Evolutionary conservation across 2,329 filamentous ascomycete species (phyloP).

Genomic region (Blastomyces emzantsi): DNA sequence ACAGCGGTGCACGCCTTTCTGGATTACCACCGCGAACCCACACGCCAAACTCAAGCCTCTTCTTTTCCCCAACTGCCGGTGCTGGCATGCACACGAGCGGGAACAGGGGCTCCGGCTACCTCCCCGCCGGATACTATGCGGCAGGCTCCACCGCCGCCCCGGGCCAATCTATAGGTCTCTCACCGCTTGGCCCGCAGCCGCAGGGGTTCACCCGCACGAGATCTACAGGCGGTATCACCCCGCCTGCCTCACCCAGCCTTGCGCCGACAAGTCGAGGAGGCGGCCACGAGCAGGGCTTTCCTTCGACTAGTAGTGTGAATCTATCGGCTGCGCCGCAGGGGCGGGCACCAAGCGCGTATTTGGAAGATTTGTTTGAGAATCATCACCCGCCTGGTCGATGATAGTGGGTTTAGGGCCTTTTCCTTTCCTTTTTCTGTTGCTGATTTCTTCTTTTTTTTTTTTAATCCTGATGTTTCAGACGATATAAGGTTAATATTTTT

Average conservation of each 20-base stretch:
- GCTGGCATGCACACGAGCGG: slow-evolving; percentile 45
- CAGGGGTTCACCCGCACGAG: slow-evolving; percentile 42
- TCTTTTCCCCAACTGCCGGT: slow-evolving; percentile 89
- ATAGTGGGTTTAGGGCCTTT: background rate
- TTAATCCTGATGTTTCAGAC: background rate
- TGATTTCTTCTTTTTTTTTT: background rate
- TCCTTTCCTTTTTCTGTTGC: background rate
- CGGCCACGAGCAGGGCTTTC: slow-evolving; percentile 21
- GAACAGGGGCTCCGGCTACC: slow-evolving; percentile 65
- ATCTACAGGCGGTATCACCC: slow-evolving; percentile 46
- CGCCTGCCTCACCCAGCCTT: slow-evolving; percentile 57
- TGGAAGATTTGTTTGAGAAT: slow-evolving; percentile 82
- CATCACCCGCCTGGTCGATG: slow-evolving; percentile 34
- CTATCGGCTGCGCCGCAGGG: slow-evolving; percentile 56
- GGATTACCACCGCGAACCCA: slow-evolving; percentile 31
- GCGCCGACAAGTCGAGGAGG: slow-evolving; percentile 35
- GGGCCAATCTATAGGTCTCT: slow-evolving; percentile 46
- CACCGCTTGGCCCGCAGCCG: slow-evolving; percentile 53
- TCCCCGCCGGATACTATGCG: slow-evolving; percentile 88
- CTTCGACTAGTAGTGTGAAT: slow-evolving; percentile 52
- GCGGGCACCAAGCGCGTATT: slow-evolving; percentile 75
- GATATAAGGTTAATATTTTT: background rate
- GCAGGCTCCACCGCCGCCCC: slow-evolving; percentile 48
- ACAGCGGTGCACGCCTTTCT: slow-evolving; percentile 28
- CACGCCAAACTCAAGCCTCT: slow-evolving; percentile 63